A percentile compares a stretch with the other conserved stretches of the same genome.
phyloP scores from a whole-genome alignment of 768 basidiomycete genomes.

The Psilocybe azurescens region DNA sequence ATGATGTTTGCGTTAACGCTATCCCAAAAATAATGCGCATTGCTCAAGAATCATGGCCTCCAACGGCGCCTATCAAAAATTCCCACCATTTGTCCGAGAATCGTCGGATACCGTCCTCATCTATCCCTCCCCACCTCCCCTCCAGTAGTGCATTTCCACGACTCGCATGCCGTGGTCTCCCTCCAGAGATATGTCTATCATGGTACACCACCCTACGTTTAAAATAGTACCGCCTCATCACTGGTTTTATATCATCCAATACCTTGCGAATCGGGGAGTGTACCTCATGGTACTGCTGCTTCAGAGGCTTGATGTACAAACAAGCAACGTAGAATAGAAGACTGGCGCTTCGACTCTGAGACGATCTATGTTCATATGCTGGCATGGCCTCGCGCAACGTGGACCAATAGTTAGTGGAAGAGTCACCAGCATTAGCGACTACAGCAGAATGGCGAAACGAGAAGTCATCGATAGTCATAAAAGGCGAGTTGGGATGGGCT shows the following conservation, averaged over 20 bases:
- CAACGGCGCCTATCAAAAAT: not conserved
- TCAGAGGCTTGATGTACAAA: not conserved
- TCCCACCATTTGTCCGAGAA: slow-evolving; percentile 3
- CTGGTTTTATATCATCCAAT: not conserved
- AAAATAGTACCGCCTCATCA: not conserved
- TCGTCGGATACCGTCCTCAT: not conserved
- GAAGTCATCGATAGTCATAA: not conserved
- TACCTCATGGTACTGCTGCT: not conserved
- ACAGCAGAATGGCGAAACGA: not conserved
- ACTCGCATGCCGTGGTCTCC: not conserved
- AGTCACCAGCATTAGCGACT: not conserved
- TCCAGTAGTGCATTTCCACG: not conserved
- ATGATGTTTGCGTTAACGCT: too few relatives aligned
- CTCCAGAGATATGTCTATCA: not conserved
- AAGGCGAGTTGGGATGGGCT: too few relatives aligned
- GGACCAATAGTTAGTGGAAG: not conserved
- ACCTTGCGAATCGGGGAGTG: not conserved
- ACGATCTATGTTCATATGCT: not conserved
- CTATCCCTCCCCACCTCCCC: not conserved
- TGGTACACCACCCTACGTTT: not conserved
- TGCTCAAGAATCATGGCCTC: not conserved
- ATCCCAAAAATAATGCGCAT: too few relatives aligned
- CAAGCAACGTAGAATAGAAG: not conserved
- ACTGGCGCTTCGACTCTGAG: not conserved
- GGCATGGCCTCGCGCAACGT: not conserved